Conservation (phyloP, 2,329 filamentous ascomycete species). For the Leptodontidium sp. region DNA sequence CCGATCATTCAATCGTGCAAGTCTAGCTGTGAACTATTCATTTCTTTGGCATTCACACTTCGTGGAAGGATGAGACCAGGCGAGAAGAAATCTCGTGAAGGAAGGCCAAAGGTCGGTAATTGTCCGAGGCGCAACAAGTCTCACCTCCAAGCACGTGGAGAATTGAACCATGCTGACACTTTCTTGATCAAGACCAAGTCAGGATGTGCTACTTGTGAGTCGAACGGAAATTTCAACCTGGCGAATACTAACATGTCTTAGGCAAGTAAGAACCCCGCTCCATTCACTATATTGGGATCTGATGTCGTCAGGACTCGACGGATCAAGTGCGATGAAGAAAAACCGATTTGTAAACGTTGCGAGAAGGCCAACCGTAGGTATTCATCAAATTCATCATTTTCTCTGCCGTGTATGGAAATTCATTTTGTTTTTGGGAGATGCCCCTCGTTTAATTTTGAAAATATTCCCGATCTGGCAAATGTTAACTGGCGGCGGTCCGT, state of each 20-base stretch:
- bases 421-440: no score
- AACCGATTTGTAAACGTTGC: constrained; percentile 17
- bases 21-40: background rate
- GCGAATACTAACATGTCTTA: background rate
- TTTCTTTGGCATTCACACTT: no score
- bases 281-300: background rate
- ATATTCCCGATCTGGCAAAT: no score
- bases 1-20: no score
- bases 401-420: no score
- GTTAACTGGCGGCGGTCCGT: no score
- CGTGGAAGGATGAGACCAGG: background rate
- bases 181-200: background rate
- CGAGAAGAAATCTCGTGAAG: background rate
- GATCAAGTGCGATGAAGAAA: constrained; percentile 28
- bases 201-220: constrained; percentile 15
- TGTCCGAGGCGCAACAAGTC: no score
- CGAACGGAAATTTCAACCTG: background rate
- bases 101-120: constrained; percentile 13
- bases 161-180: background rate
- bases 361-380: constrained; percentile 2
- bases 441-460: no score
- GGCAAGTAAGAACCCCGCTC: background rate
- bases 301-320: constrained; percentile 14
- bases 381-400: no score
- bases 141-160: background rate